Percentiles rank a stretch among this genome's conserved stretches.
Conservation (phyloP, 306 rosid genomes). For the Begonia loranthoides region DNA sequence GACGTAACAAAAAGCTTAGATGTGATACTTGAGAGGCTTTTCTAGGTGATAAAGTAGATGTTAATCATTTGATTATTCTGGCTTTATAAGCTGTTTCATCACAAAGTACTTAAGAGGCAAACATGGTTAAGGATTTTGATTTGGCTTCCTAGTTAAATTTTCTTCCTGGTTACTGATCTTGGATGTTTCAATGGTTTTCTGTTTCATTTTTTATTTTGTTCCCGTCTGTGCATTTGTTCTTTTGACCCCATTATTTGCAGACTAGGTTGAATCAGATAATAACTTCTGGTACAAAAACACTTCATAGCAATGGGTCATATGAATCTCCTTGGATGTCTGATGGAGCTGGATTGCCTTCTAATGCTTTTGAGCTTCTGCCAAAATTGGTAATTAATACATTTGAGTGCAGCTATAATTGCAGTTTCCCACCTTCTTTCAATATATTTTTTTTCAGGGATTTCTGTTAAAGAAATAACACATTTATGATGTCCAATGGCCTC, state of each 20-base stretch:
- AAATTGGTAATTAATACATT: slow-evolving; percentile 42
- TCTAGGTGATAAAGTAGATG: no score
- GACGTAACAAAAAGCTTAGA: no score
- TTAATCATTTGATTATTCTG: no score
- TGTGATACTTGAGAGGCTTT: no score
- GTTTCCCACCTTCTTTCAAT: no score
- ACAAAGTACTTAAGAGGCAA: neutral
- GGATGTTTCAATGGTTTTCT: slow-evolving; percentile 5
- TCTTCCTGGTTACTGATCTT: neutral
- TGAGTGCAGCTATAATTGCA: no score
- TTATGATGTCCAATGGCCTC: no score
- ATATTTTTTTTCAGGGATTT: no score
- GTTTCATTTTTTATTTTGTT: slow-evolving; percentile 7
- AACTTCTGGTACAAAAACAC: slow-evolving; percentile 31
- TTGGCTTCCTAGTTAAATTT: neutral
- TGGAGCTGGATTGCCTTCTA: slow-evolving; percentile 76
- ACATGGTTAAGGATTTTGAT: neutral
- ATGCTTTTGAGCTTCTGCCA: slow-evolving; percentile 73
- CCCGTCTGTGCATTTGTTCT: neutral
- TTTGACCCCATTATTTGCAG: slow-evolving; percentile 28
- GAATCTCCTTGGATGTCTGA: slow-evolving; percentile 75
- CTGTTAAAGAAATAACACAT: no score
- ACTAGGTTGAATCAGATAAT: slow-evolving; percentile 69
- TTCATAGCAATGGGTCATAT: slow-evolving; percentile 27
- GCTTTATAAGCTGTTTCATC: no score